phyloP scores from a whole-genome alignment of 1,284 basidiomycete species.

The Schizophyllum commune region DNA sequence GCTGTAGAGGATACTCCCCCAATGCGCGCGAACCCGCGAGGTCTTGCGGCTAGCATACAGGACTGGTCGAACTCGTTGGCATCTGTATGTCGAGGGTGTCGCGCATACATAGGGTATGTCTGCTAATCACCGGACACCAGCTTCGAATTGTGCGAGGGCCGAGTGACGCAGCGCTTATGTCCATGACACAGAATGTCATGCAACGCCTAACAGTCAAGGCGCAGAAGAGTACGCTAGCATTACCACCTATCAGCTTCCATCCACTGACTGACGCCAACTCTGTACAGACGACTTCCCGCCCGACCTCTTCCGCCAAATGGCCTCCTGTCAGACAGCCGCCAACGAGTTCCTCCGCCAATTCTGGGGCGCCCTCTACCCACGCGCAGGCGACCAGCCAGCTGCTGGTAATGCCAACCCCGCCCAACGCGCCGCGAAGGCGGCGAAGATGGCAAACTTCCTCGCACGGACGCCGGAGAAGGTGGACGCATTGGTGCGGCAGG shows the following conservation, averaged over 20 bases:
- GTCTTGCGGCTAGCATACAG: neutral
- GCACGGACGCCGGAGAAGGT: constrained; percentile 76
- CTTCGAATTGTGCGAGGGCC: constrained; percentile 59
- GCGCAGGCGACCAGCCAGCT: constrained; percentile 23
- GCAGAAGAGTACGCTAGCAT: constrained; percentile 46
- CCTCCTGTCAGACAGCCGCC: constrained; percentile 84
- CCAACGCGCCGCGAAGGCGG: constrained; percentile 67
- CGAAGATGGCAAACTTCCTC: constrained; percentile 82
- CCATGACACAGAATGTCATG: constrained; percentile 73
- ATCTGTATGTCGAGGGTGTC: neutral
- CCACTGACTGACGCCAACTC: constrained; percentile 3
- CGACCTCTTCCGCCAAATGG: constrained; percentile 71
- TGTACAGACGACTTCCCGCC: constrained; percentile 72
- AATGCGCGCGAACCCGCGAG: neutral
- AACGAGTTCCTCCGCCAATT: constrained; percentile 96
- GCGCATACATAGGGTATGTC: neutral
- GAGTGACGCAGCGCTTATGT: constrained; percentile 56
- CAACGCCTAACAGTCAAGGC: constrained; percentile 57
- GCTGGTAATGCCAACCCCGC: constrained; percentile 31
- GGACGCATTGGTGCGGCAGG: constrained; percentile 54
- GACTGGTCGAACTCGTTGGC: neutral
- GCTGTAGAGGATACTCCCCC: neutral
- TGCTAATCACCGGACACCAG: constrained; percentile 20
- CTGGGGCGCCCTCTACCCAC: constrained; percentile 85
- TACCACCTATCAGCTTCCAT: constrained; percentile 1